Base-by-base conservation (phyloP, 164 flowering plant species). In the Umbilicus rupestris region DNA sequence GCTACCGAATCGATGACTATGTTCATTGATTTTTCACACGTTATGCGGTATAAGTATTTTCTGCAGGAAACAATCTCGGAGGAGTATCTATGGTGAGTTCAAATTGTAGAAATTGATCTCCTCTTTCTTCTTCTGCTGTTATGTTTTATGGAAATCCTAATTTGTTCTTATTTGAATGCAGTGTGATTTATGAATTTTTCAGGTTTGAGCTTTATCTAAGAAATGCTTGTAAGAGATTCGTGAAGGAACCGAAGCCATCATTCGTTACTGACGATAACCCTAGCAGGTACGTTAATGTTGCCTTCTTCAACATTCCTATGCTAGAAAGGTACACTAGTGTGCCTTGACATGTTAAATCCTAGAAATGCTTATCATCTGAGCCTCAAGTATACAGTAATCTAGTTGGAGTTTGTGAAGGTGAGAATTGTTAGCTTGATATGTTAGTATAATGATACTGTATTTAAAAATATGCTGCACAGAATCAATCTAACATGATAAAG, bases 1-100 rank as follows among this genome's bases (percentile, higher is more conserved):
- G 72, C 74, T 0, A 84, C 68, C 68, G 97, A 88, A 62, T 85
- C 95, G 14, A 86, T 77, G 62, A 95, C 98, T 19, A 88, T 95
- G 91, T 92, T 84, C 78, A 77, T 95, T 30, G 97, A 95, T 73
- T 95, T 95, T 84, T 76, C 92, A 19, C 99, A 95, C 68, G 89
- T 92, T 26, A 90, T 86, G 87, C 78, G 74, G 19, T 90, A 76
- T 79, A 85, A 81, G 28, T 88, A 90, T 50, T 45, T 82, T 35
- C 90, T 95, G 47, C 97, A 92, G 73, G 80, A 77, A 64, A 90
- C 97, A 66, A 78, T 95, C 24, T 83, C 91, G 9, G 89, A 90
- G 1, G 99, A 95, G 71, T 95, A 83, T 70, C 58, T 92, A 59
- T 83, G 97, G 96, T 80, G 33, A 33, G 15, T 69, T 2, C n/a